Base-by-base conservation (phyloP, 352 stramenopile species). In the Phytophthora foliorum region DNA sequence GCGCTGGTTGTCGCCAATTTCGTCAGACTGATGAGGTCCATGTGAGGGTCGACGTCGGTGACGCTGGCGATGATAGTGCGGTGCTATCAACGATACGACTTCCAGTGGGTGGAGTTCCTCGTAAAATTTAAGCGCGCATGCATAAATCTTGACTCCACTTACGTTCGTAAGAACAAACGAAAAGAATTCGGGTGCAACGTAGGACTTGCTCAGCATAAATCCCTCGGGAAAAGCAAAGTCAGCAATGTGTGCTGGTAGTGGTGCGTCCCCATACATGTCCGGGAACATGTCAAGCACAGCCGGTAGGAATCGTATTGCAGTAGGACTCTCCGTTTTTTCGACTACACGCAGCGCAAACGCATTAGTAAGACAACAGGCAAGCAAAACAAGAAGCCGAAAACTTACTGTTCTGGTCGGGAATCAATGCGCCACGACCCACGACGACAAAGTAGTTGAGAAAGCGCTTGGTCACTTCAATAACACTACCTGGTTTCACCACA, bases 381-480 rank as follows among this genome's bases (percentile, higher is more conserved):
- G 6, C 16, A 42, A 16, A 10, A 34, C 8, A 57, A 48, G 9
- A 34, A 8, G 48, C 24, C 25, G 36, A 50, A 17, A 45, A 81
- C 84, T 52, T 81, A 94, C 87, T 80, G 51, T 69, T 83, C 57
- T 93, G 87, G 46, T 92, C 85, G 1, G 78, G 66, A 19, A 86
- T 77, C 21, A 91, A 72, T 9, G 63, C 55, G 7, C 86, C 86
- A 44, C 86, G 70, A n/a, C 83, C 86, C 4, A 95, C 74, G 27
- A 94, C 85, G 31, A 92, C 73, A 69, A 95, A 95, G 76, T 93
- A 92, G 60, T 95, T 93, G 17, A 93, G 67, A 49, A 94, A 92
- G 6, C 86, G 88, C 60, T 95, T 94, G 55, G 72, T 82, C 16
- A 95, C 81, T 72, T 93, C 87, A 5, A 93, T 71, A 50, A 92